A percentile compares a stretch with the other conserved stretches of the same genome.
phyloP scores from a whole-genome alignment of 345 rosid genomes.

The Citrus glauca region DNA sequence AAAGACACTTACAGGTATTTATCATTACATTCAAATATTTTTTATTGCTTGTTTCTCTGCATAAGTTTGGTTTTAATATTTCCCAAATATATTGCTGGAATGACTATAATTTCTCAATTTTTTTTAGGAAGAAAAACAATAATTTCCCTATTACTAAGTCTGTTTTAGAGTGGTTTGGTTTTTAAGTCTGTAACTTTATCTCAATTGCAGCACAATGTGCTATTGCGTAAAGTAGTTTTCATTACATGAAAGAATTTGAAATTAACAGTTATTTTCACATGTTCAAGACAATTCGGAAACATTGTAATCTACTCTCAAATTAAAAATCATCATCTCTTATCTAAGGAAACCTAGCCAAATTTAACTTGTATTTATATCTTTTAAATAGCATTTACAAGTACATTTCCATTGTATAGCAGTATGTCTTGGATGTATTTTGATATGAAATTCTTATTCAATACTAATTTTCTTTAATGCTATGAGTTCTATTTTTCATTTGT shows the following conservation, averaged over 20 bases:
- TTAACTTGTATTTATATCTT: neutral
- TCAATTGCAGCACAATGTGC: neutral
- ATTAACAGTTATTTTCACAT: neutral
- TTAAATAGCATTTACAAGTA: neutral
- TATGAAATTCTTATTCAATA: neutral
- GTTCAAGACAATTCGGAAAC: neutral
- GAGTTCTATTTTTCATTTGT: neutral
- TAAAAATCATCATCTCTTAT: neutral
- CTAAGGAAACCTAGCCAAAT: neutral
- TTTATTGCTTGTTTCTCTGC: slow-evolving; percentile 6
- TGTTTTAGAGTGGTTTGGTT: neutral
- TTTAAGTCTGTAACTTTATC: neutral
- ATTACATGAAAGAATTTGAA: neutral
- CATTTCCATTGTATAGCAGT: neutral
- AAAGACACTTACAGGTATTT: slow-evolving; percentile 44
- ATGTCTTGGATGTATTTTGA: neutral
- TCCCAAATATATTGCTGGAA: neutral
- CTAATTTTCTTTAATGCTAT: neutral
- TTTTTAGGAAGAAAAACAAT: too few species aligned
- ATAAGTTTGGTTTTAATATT: neutral
- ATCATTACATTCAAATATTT: slow-evolving; percentile 1
- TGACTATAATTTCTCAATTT: neutral
- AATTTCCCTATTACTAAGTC: neutral
- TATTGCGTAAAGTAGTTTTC: neutral
- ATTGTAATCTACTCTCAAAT: neutral